Evolutionary conservation across 148 eudicot genomes (phyloP).

Genomic region (Hydrangea macrophylla): DNA sequence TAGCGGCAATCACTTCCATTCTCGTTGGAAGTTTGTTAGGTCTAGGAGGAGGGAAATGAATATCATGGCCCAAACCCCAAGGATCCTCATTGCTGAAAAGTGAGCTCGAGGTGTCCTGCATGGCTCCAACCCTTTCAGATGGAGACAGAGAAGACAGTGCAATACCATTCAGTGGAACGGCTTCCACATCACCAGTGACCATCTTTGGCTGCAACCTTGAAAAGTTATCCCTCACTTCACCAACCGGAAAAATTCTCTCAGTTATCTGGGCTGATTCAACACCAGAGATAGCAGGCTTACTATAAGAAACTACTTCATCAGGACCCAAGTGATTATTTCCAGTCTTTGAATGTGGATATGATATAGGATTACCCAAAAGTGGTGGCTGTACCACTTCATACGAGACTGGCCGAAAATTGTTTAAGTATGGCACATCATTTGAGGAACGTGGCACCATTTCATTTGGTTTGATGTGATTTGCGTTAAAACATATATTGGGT

Average conservation of each 20-base stretch:
- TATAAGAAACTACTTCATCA: constrained; percentile 21
- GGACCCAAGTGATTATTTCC: constrained; percentile 24
- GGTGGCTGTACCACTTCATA: constrained; percentile 36
- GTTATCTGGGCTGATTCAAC: constrained; percentile 28
- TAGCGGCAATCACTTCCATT: constrained; percentile 39
- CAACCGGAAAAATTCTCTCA: constrained; percentile 31
- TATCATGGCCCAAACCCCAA: constrained; percentile 56
- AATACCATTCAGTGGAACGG: constrained; percentile 21
- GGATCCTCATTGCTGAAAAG: constrained; percentile 78
- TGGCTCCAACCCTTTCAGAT: constrained; percentile 37
- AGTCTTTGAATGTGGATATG: constrained; percentile 20
- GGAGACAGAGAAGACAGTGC: constrained; percentile 27
- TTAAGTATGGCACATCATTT: constrained; percentile 25
- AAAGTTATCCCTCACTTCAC: constrained; percentile 39
- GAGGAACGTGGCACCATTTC: constrained; percentile 26
- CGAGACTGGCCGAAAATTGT: constrained; percentile 22
- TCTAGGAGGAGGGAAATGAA: constrained; percentile 71
- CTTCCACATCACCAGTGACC: constrained; percentile 27
- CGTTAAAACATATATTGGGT: constrained; percentile 18
- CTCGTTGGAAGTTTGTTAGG: constrained; percentile 52
- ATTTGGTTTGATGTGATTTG: constrained; percentile 23
- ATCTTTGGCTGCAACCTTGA: constrained; percentile 28
- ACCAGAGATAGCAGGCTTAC: constrained; percentile 29
- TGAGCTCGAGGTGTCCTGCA: constrained; percentile 52
- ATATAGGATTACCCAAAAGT: constrained; percentile 16